Evolutionary conservation across 2,329 filamentous ascomycete species (phyloP), one percentile per base, ranked within the genome.

Genomic region (Phoma sp.): DNA sequence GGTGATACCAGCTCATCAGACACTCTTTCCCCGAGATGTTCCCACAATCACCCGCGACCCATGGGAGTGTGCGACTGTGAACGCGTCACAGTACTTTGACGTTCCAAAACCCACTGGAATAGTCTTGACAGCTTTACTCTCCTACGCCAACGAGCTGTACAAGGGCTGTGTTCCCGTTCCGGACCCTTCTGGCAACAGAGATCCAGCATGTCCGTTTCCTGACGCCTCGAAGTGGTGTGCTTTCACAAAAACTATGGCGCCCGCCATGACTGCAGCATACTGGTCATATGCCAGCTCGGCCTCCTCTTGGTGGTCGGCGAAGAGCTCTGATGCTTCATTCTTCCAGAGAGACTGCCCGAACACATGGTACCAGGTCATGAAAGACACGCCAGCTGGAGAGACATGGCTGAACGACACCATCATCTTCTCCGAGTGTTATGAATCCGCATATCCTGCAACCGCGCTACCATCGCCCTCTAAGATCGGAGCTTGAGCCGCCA

Each of bases 1-100:
- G 29, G 39, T 41, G 39, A 30, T 9, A 29, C 39, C 39, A n/a
- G 39, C 39, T 41, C 39, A 41, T 13, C 39, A 41, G 39, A 41
- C 23, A 41, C 24, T 41, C 39, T 41, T 41, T 29, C 23, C 39
- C 9, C 11, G 39, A 41, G 25, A 30, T 41, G 25, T 41, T n/a
- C 39, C 25, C 25, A 41, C 39, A 41, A 41, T 41, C 39, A 41
- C 39, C 39, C 39, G 39, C 24, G 39, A 41, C 39, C 39, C 25
- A 30, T 30, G 39, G 23, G 39, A n/a, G 39, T 41, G 39, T 41
- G 39, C 39, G 11, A 41, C 25, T 9, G 39, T 41, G 39, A 41
- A 41, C 25, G 39, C 39, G 39, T 41, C 39, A 30, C 39, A 41
- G 29, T 30, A 30, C 39, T 41, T 41, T 24, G 39, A 41, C 39